Conservation (phyloP, 805 yeast genomes). For the Nadsonia fulvescens region DNA sequence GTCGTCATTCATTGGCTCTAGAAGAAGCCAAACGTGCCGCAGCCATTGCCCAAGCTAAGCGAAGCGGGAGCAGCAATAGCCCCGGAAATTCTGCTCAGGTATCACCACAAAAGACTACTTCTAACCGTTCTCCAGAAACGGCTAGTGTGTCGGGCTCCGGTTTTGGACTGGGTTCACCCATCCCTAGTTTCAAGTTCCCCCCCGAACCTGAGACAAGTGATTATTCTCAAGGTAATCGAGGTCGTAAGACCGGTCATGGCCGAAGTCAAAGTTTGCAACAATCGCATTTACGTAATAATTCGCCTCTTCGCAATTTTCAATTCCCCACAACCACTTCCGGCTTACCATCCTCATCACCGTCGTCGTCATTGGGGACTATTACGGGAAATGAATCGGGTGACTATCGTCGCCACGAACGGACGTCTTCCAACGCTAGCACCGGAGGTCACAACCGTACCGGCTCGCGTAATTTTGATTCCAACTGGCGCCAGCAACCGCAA, state of each 20-base stretch:
- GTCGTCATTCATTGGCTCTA: conserved; percentile 85
- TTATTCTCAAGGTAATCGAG: no score
- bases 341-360: conserved; percentile 3
- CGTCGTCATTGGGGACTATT: no score
- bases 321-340: conserved; percentile 34
- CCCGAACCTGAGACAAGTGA: conserved; percentile 12
- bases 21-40: conserved; percentile 93
- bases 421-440: conserved; percentile 21
- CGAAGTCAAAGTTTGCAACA: conserved; percentile 9
- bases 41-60: conserved; percentile 70
- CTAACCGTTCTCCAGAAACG: conserved; percentile 3
- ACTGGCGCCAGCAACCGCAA: conserved; percentile 11
- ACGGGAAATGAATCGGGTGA: conserved; percentile 1
- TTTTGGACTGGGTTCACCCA: conserved; percentile 2
- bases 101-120: conserved; percentile 6
- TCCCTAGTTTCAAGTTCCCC: conserved; percentile 13
- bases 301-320: conserved; percentile 37
- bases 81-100: conserved; percentile 6
- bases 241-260: conserved; percentile 6
- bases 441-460: conserved; percentile 31
- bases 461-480: conserved; percentile 14
- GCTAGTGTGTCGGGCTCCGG: conserved; percentile 2
- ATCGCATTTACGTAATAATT: conserved; percentile 13
- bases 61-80: conserved; percentile 8
- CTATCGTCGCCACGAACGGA: conserved; percentile 12